A percentile compares a stretch with the other conserved stretches of the same genome.
Evolutionary conservation across 768 basidiomycete species (phyloP).

Genomic region (Boletus pseudo-olivaceus): DNA sequence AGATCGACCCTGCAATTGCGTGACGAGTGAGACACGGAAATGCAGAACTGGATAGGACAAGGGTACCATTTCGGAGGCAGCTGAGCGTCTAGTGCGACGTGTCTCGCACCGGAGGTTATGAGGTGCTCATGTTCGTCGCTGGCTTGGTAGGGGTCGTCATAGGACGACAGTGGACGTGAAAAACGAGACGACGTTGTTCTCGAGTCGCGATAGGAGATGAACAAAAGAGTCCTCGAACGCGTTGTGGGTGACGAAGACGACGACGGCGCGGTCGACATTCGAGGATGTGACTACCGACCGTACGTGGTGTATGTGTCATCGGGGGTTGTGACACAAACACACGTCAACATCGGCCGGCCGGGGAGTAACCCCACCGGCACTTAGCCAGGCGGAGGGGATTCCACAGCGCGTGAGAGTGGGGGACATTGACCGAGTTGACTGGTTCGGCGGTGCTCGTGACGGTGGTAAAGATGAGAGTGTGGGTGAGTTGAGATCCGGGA

Average conservation of each 20-base stretch:
- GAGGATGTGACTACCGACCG: constrained; percentile 17
- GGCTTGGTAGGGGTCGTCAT: constrained; percentile 45
- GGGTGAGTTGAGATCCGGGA: background rate
- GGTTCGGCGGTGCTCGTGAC: background rate
- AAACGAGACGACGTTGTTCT: constrained; percentile 42
- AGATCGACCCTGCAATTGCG: constrained; percentile 73
- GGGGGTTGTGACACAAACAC: constrained; percentile 16
- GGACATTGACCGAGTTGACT: background rate
- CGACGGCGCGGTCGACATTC: constrained; percentile 31
- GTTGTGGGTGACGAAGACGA: constrained; percentile 48
- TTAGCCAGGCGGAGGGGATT: too few species aligned
- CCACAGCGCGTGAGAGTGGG: background rate
- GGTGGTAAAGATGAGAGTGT: background rate
- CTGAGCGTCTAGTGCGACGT: constrained; percentile 51
- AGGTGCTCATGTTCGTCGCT: constrained; percentile 64
- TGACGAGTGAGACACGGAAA: constrained; percentile 17
- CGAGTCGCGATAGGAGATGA: constrained; percentile 90
- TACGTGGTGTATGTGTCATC: constrained; percentile 17
- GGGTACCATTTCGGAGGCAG: constrained; percentile 86
- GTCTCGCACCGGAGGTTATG: constrained; percentile 40
- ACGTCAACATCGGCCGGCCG: constrained; percentile 18
- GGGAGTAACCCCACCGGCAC: background rate
- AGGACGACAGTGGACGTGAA: constrained; percentile 38
- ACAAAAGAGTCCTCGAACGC: constrained; percentile 86
- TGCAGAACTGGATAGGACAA: background rate